These are phyloP conservation scores for Penicilliopsis zonata DNA, from an alignment of 495 filamentous ascomycete genomes.

Conservation along the genomic window DNA sequence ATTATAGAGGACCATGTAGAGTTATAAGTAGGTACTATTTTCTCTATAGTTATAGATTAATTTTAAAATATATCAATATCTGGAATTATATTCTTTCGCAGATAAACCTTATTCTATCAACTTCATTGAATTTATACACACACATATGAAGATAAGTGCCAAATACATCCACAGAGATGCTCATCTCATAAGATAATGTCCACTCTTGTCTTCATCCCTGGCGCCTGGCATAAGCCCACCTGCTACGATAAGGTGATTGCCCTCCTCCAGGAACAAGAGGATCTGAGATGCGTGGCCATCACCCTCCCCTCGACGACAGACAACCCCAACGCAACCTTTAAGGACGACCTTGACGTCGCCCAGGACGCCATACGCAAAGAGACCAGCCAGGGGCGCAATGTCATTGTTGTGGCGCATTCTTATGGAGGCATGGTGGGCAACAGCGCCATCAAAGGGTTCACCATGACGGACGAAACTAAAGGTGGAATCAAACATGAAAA, in stretches of 20 bases:
- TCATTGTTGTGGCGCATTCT: constrained; percentile 39
- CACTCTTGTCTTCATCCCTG: constrained; percentile 35
- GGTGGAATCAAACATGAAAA: no score
- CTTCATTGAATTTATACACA: no score
- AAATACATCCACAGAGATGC: constrained; percentile 3
- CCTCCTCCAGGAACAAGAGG: constrained; percentile 17
- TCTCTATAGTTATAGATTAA: no score
- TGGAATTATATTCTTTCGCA: no score
- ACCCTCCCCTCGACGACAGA: constrained; percentile 26
- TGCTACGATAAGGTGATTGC: constrained; percentile 26
- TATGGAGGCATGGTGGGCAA: constrained; percentile 39
- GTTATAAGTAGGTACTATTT: no score
- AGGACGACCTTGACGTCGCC: constrained; percentile 23
- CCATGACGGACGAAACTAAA: no score
- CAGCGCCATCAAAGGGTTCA: constrained; percentile 33
- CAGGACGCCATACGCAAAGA: constrained; percentile 22
- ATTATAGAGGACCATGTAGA: no score
- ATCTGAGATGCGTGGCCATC: constrained; percentile 13
- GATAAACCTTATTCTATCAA: no score
- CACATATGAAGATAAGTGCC: no score
- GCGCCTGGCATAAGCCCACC: constrained; percentile 32
- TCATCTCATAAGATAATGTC: constrained; percentile 14
- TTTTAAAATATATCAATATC: no score
- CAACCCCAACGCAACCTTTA: constrained; percentile 23
- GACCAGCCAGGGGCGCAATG: constrained; percentile 18